A percentile compares a stretch with the other conserved stretches of the same genome.
Evolutionary conservation across 352 stramenopile species (phyloP).

Genomic region (Globisporangium lucens): DNA sequence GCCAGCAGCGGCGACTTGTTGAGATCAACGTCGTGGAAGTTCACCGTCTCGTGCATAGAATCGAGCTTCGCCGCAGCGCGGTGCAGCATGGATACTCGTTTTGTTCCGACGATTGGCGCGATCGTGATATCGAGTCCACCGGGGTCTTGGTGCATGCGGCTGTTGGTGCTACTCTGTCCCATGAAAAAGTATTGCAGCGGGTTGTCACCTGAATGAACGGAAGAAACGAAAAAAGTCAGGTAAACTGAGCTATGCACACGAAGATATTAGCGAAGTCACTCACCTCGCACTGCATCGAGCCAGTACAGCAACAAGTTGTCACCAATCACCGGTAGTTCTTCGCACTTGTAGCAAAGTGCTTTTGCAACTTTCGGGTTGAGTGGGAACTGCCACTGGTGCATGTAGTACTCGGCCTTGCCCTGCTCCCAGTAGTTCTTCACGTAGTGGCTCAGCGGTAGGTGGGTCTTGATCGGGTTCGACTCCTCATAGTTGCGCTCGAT

Average conservation of each 20-base stretch:
- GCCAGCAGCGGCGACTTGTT: conserved; percentile 86
- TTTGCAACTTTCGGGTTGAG: conserved; percentile 70
- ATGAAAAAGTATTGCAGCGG: conserved; percentile 96
- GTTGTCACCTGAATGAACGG: conserved; percentile 48
- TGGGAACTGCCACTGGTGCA: conserved; percentile 96
- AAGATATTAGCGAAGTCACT: neutral
- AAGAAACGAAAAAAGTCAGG: neutral
- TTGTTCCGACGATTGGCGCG: conserved; percentile 88
- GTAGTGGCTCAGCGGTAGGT: conserved; percentile 66
- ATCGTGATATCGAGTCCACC: conserved; percentile 93
- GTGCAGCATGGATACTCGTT: conserved; percentile 75
- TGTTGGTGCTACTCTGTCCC: conserved; percentile 86
- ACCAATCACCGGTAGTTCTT: conserved; percentile 87
- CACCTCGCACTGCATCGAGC: conserved; percentile 77
- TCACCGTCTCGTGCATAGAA: conserved; percentile 76
- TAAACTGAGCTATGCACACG: neutral
- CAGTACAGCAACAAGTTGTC: conserved; percentile 92
- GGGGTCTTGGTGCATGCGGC: conserved; percentile 88
- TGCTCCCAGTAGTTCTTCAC: conserved; percentile 83
- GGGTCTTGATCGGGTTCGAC: conserved; percentile 71
- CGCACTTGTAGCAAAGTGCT: conserved; percentile 79
- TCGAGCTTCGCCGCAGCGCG: conserved; percentile 78
- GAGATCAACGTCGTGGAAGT: conserved; percentile 82
- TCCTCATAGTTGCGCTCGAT: conserved; percentile 81
- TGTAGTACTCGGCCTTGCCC: conserved; percentile 83